Base-by-base conservation (phyloP, 2,329 filamentous ascomycete genomes). In the Aureobasidium melanogenum region DNA sequence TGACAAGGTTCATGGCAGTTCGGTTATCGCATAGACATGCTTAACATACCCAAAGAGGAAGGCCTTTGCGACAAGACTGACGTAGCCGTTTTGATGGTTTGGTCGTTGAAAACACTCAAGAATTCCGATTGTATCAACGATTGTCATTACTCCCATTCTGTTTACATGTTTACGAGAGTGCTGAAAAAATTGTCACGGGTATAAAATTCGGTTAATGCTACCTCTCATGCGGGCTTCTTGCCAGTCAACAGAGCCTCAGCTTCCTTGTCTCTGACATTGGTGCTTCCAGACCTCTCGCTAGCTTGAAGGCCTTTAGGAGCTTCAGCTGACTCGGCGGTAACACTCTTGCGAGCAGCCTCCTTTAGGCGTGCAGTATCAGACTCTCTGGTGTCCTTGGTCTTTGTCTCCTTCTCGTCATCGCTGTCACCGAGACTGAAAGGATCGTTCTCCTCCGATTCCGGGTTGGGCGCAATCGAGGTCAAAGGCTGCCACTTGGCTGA, bases 401-500 rank as follows among this genome's bases (percentile, higher is more conserved):
- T 94, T 17, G 79, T 75, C 58, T 92, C 89, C 67, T 88, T 88
- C 74, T 99, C 94, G 67, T 96, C 92, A 67, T 97, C 93, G 69
- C 91, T 96, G 68, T 97, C 93, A 5, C 94, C 94, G 15, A 99
- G 82, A 69, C 91, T 97, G 76, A 99, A 99, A 0, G 94, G 94
- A 70, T 99, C 94, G 68, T 96, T 93, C 67, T 97, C 79, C 66
- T 97, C 78, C 19, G 83, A 82, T 64, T 96, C 88, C 15, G 93
- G 92, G 65, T 84, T 87, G 1, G 92, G 91, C 65, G 95, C 89
- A 15, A 97, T 85, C 0, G 87, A 82, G 14, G 92, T 91, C 67
- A 99, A 78, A 10, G 94, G 93, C 74, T 99, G 93, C 94, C 94
- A 99, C 78, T 99, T 99, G 82, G 92, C 97, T 48, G 84, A 76